phyloP scores from a whole-genome alignment of 345 rosid species.

The Gossypium thurberi region DNA sequence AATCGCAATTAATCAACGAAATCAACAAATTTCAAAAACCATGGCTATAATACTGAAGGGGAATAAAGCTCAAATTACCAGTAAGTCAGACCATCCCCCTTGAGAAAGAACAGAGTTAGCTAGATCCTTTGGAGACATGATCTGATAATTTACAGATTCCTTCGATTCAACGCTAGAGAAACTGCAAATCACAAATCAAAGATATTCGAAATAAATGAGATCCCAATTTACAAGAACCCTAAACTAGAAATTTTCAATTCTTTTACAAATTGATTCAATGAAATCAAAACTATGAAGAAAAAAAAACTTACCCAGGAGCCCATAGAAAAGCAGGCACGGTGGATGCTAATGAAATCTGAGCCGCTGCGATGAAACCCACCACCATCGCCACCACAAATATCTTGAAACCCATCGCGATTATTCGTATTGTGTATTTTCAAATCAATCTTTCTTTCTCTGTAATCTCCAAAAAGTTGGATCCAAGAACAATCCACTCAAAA shows the following conservation, averaged over 20 bases:
- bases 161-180: constrained; percentile 25
- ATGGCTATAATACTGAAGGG: not conserved
- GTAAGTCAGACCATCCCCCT: constrained; percentile 76
- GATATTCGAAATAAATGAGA: constrained; percentile 1
- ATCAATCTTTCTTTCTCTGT: not conserved
- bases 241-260: not conserved
- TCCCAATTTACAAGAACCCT: not conserved
- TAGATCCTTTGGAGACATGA: constrained; percentile 62
- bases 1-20: not conserved
- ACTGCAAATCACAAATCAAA: constrained; percentile 18
- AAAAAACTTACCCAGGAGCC: constrained; percentile 36
- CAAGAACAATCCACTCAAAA: not conserved
- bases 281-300: constrained; percentile 14
- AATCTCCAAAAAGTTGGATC: not conserved
- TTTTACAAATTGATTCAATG: not conserved
- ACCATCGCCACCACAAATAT: constrained; percentile 17
- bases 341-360: constrained; percentile 30
- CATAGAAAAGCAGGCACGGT: constrained; percentile 79
- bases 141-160: constrained; percentile 62
- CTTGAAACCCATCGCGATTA: constrained; percentile 10
- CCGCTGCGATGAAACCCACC: constrained; percentile 18
- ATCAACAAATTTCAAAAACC: not conserved
- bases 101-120: constrained; percentile 55
- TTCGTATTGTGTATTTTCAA: not conserved
- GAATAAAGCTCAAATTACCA: constrained; percentile 32